phyloP scores from a whole-genome alignment of 2,329 filamentous ascomycete genomes.

The Decorospora gaudefroyi region DNA sequence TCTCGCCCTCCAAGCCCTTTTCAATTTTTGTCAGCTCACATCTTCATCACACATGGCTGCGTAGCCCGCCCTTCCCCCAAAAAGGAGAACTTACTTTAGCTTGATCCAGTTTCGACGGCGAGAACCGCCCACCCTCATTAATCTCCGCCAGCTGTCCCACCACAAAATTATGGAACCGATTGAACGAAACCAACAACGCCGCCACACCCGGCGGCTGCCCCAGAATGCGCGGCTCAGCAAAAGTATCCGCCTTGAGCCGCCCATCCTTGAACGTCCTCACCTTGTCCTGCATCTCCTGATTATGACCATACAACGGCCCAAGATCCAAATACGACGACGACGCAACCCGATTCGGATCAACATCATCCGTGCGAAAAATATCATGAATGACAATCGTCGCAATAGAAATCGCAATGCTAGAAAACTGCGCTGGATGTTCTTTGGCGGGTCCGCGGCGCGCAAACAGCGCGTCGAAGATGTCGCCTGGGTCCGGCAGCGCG shows the following conservation, averaged over 20 bases:
- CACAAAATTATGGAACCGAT: slow-evolving; percentile 77
- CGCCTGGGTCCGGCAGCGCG: slow-evolving; percentile 49
- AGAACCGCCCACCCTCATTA: slow-evolving; percentile 79
- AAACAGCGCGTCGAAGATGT: not conserved
- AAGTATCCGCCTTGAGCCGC: slow-evolving; percentile 68
- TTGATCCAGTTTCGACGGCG: slow-evolving; percentile 57
- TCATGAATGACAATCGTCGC: slow-evolving; percentile 65
- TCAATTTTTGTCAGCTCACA: too few species aligned
- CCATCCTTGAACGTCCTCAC: slow-evolving; percentile 65
- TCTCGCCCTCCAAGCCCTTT: slow-evolving; percentile 12
- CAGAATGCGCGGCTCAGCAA: slow-evolving; percentile 64
- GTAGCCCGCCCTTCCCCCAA: too few species aligned
- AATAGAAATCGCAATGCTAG: slow-evolving; percentile 68
- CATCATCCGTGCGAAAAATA: slow-evolving; percentile 65
- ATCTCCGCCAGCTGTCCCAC: slow-evolving; percentile 75
- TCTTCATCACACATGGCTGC: too few species aligned
- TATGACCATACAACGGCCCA: slow-evolving; percentile 70
- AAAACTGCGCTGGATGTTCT: slow-evolving; percentile 68
- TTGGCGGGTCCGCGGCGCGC: slow-evolving; percentile 54
- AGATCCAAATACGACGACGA: slow-evolving; percentile 75
- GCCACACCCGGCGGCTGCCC: slow-evolving; percentile 68
- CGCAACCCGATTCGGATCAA: slow-evolving; percentile 57
- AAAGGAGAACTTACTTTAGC: slow-evolving; percentile 20
- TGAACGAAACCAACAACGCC: slow-evolving; percentile 63
- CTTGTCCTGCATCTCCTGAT: slow-evolving; percentile 64